Evolutionary conservation across 768 basidiomycete genomes (phyloP), one percentile per base, ranked within the genome.

Genomic region (Suillus hirtellus): DNA sequence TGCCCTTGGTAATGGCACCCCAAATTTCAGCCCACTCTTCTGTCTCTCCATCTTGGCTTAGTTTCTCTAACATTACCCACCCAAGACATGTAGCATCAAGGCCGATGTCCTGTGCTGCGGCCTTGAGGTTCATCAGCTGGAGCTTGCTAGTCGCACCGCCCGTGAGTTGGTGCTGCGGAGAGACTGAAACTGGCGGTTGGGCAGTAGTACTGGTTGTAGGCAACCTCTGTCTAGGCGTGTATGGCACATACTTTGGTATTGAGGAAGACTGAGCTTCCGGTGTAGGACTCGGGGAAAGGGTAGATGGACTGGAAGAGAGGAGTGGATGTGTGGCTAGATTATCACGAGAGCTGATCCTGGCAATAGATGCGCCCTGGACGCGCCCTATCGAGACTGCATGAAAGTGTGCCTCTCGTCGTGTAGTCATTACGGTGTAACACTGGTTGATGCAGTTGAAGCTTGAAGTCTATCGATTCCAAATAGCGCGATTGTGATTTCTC

Each of bases 41-140:
- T 12, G 82, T 80, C 24, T 84, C 84, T 1, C 76, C 78, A 64
- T 82, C 82, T 31, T 79, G 73, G 1, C 86, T 81, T 40, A 94
- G 76, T 68, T 84, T 86, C 74, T 95, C 92, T 53, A 94, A 76
- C 4, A 95, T 89, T 7, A 84, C 85, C 89, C 89, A 91, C 0
- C 93, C 93, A 4, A 89, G 71, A 40, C 85, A 87, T 27, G 79
- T 81, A 1, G 79, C 76, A 65, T 88, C 87, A 37, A 95, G 71
- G 2, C 90, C 91, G 12, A 91, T 77, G 55, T 75, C 76, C 74
- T 92, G 91, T 15, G 86, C 86, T 3, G 86, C 87, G 0, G 89
- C 84, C 74, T 88, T 93, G 68, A 93, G 78, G 69, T 86, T 87
- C 78, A 89, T 86, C 17, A 88, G 73, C 72, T 92, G 89, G 2